Evolutionary conservation across 2,329 filamentous ascomycete genomes (phyloP).

Genomic region (Colletotrichum brevisporum): DNA sequence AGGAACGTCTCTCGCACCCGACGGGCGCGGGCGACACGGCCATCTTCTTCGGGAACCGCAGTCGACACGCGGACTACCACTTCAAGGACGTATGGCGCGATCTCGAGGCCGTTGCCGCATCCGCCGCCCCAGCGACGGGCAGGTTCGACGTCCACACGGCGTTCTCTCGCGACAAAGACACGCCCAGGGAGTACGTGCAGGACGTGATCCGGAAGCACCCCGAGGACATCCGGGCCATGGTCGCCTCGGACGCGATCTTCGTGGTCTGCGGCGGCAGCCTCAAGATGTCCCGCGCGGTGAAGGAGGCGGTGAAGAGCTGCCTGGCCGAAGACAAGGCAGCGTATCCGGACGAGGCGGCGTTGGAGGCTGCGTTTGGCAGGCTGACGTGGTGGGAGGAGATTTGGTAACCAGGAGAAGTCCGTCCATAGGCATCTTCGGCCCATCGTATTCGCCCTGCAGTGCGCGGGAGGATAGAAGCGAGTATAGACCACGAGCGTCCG

Average conservation of each 20-base stretch:
- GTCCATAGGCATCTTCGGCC: too few species aligned
- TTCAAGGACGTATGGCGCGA: constrained; percentile 82
- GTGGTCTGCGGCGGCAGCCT: constrained; percentile 70
- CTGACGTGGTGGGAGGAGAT: constrained; percentile 71
- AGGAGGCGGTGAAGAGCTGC: constrained; percentile 64
- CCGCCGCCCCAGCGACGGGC: neutral
- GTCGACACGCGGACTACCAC: constrained; percentile 81
- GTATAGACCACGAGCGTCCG: too few species aligned
- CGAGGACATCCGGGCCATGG: constrained; percentile 51
- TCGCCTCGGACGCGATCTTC: constrained; percentile 61
- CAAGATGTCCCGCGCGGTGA: constrained; percentile 71
- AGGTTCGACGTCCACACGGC: constrained; percentile 54
- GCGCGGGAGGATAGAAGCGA: too few species aligned
- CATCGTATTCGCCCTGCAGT: too few species aligned
- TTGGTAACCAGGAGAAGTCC: constrained; percentile 57
- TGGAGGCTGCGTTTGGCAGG: constrained; percentile 51
- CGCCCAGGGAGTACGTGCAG: constrained; percentile 69
- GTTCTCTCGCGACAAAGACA: constrained; percentile 62
- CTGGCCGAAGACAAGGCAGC: constrained; percentile 55
- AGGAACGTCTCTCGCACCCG: constrained; percentile 70
- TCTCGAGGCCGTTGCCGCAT: constrained; percentile 5
- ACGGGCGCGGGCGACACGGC: constrained; percentile 53
- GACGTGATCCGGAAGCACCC: constrained; percentile 64
- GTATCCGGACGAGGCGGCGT: constrained; percentile 52
- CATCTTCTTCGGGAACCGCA: constrained; percentile 90